Conservation (phyloP, 2,329 filamentous ascomycete genomes). For the Zymoseptoria crescenta region DNA sequence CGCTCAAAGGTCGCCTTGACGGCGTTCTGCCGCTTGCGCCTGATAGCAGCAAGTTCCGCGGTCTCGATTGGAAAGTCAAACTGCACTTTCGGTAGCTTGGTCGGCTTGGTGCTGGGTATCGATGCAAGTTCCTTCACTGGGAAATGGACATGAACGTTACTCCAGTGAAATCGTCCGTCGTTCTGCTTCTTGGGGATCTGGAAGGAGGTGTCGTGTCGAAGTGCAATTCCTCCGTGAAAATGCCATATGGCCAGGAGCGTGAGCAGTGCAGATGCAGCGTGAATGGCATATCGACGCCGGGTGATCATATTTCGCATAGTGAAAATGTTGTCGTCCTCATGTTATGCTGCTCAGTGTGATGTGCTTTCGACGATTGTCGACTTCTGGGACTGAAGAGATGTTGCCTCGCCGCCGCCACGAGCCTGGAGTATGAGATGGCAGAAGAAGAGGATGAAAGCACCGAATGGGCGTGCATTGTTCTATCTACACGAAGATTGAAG, state of each 20-base stretch:
- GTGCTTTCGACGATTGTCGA: too few species aligned
- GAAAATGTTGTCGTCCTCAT: not conserved
- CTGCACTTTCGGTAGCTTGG: constrained; percentile 37
- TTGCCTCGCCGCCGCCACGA: not conserved
- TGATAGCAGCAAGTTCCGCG: constrained; percentile 25
- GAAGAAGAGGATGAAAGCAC: not conserved
- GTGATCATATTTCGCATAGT: constrained; percentile 29
- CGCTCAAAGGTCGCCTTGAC: constrained; percentile 38
- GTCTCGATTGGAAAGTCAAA: constrained; percentile 33
- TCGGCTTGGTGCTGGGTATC: constrained; percentile 33
- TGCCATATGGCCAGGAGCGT: constrained; percentile 33
- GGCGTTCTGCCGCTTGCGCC: constrained; percentile 29
- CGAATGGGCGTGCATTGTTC: not conserved
- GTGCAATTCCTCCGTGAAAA: constrained; percentile 23
- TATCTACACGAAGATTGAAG: not conserved
- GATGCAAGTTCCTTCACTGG: constrained; percentile 30
- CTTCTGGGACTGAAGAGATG: not conserved
- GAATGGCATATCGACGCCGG: constrained; percentile 31
- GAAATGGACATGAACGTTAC: constrained; percentile 33
- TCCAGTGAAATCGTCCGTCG: constrained; percentile 32
- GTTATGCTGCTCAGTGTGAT: not conserved
- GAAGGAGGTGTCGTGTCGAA: constrained; percentile 13
- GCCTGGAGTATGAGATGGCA: not conserved
- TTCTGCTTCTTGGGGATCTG: constrained; percentile 4
- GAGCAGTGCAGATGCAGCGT: constrained; percentile 28